Evolutionary conservation across 345 rosid species (phyloP).

Genomic region (Rhizophora apiculata): DNA sequence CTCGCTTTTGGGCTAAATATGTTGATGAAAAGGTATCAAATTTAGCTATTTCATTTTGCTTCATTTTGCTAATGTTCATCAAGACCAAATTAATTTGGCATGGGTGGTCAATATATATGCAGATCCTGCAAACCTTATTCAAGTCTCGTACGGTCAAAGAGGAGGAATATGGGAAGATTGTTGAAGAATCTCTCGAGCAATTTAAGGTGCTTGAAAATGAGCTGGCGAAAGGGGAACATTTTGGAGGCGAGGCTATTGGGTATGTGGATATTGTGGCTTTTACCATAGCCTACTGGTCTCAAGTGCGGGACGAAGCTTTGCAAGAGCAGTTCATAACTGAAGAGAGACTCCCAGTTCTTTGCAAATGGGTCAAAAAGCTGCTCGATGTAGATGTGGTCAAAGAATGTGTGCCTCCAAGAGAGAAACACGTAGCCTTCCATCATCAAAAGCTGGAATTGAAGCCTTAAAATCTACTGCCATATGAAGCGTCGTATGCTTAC

Average conservation of each 20-base stretch:
- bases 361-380: conserved; percentile 9
- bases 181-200: background rate
- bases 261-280: conserved; percentile 14
- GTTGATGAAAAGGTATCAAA: conserved; percentile 7
- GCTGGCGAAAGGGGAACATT: conserved; percentile 5
- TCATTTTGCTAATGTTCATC: background rate
- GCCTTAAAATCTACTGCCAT: background rate
- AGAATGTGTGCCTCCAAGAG: conserved; percentile 11
- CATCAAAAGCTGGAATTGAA: background rate
- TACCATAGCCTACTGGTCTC: background rate
- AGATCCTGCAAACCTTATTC: background rate
- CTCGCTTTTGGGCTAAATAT: conserved; percentile 22
- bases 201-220: conserved; percentile 14
- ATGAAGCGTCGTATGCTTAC: background rate
- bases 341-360: conserved; percentile 6
- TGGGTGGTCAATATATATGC: background rate
- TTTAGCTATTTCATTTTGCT: background rate
- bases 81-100: background rate
- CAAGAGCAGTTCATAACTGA: background rate
- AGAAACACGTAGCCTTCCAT: background rate
- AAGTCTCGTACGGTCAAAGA: background rate
- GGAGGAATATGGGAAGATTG: background rate
- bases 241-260: conserved; percentile 21
- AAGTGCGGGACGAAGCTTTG: background rate
- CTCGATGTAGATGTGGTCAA: conserved; percentile 7